These are phyloP conservation scores for Leishmania tarentolae DNA, from an alignment of 208 protist genomes.

Conservation along the genomic window DNA sequence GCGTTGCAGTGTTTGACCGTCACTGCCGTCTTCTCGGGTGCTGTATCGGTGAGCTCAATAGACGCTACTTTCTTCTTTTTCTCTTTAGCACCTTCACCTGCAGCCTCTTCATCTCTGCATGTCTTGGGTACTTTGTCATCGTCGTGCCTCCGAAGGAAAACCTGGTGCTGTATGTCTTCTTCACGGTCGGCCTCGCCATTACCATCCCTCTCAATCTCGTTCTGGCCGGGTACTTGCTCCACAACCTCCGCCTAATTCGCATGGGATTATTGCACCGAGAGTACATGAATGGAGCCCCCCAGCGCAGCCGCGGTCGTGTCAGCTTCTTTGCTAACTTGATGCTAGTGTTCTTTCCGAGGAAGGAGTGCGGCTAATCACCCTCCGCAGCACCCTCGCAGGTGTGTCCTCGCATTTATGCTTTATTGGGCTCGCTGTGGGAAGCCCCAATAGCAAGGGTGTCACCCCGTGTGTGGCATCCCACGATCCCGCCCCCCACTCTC, in stretches of 20 bases:
- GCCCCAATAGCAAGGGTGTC: neutral
- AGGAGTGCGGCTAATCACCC: constrained; percentile 13
- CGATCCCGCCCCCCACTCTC: neutral
- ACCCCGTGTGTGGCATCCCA: neutral
- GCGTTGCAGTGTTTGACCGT: constrained; percentile 32
- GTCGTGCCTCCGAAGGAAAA: constrained; percentile 16
- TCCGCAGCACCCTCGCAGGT: neutral
- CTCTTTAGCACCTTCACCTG: constrained; percentile 11
- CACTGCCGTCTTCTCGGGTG: constrained; percentile 37
- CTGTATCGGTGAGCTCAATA: constrained; percentile 36
- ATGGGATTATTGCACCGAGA: constrained; percentile 37
- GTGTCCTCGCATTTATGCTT: neutral
- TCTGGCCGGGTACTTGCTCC: constrained; percentile 22
- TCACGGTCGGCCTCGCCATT: constrained; percentile 14
- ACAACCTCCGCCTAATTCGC: constrained; percentile 35
- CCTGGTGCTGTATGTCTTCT: constrained; percentile 24
- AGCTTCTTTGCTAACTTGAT: constrained; percentile 26
- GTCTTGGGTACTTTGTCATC: constrained; percentile 23
- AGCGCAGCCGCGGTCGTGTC: constrained; percentile 19
- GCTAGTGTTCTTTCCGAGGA: constrained; percentile 18
- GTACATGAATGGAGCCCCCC: constrained; percentile 28
- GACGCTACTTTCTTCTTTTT: constrained; percentile 38
- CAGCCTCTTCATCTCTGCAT: constrained; percentile 18
- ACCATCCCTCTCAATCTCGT: constrained; percentile 14
- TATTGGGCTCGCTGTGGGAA: neutral